Evolutionary conservation across 495 filamentous ascomycete species (phyloP).

Genomic region (Neurospora discreta): DNA sequence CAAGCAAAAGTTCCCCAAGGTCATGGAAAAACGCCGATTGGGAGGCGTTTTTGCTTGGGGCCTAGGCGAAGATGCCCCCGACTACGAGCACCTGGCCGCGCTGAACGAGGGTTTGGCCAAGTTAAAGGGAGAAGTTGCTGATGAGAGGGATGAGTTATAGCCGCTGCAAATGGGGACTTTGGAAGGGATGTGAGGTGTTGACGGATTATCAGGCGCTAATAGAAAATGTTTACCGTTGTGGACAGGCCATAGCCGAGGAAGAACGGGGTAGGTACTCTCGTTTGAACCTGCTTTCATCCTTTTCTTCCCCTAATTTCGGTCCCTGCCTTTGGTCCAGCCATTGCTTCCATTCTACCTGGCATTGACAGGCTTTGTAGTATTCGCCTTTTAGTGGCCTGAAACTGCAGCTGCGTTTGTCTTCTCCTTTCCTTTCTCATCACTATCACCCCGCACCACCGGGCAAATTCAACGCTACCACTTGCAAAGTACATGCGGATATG

Average conservation of each 20-base stretch:
- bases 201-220: background rate
- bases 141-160: constrained; percentile 17
- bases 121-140: background rate
- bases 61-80: constrained; percentile 56
- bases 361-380: background rate
- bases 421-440: background rate
- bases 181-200: background rate
- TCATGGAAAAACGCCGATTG: constrained; percentile 46
- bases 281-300: background rate
- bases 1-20: constrained; percentile 48
- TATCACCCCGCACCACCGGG: background rate
- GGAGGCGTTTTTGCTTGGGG: constrained; percentile 69
- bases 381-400: background rate
- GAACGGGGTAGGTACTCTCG: background rate
- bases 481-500: background rate
- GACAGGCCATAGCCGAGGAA: background rate
- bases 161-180: background rate
- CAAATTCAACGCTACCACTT: background rate
- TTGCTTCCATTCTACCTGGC: background rate
- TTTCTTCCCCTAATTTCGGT: background rate
- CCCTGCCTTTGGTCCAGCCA: background rate
- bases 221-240: background rate
- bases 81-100: constrained; percentile 47
- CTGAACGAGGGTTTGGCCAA: constrained; percentile 32
- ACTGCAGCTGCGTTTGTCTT: background rate